Conservation (phyloP, 139 green algal genomes). For the Coccomyxa sp. region DNA sequence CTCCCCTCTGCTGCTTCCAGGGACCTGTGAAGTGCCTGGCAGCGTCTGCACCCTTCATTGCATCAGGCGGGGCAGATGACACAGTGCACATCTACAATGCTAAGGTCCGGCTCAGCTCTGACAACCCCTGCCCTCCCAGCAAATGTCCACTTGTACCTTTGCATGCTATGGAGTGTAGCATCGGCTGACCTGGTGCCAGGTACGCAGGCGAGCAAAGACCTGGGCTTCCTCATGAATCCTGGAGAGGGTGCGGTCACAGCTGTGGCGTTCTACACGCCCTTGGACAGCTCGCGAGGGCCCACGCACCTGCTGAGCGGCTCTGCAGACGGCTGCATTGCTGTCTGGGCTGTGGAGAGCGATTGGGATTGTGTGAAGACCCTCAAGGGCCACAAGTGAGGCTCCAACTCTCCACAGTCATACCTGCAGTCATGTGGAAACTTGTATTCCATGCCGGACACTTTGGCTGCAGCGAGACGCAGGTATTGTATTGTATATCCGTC, state of each 20-base stretch:
- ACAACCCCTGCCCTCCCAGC: background rate
- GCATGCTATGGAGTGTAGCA: background rate
- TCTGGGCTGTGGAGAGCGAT: constrained; percentile 62
- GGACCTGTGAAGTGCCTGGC: constrained; percentile 72
- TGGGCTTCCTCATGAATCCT: constrained; percentile 82
- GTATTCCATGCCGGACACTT: background rate
- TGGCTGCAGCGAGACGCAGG: no score
- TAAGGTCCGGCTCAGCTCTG: constrained; percentile 30
- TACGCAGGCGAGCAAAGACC: constrained; percentile 38
- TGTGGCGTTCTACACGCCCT: constrained; percentile 54
- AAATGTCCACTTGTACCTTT: background rate
- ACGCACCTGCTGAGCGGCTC: constrained; percentile 74
- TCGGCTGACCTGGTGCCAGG: background rate
- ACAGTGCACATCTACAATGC: constrained; percentile 76
- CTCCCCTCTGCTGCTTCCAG: no score
- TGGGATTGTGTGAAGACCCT: constrained; percentile 80
- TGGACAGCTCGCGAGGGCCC: constrained; percentile 31
- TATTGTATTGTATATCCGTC: no score
- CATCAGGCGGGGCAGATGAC: constrained; percentile 73
- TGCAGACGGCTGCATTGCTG: constrained; percentile 67
- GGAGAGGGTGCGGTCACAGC: constrained; percentile 71
- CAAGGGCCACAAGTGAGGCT: constrained; percentile 28
- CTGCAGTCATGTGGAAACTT: background rate
- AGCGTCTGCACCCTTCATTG: constrained; percentile 48
- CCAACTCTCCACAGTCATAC: no score